Evolutionary conservation across 2,329 filamentous ascomycete genomes (phyloP), one percentile per base, ranked within the genome.

Genomic region (Amphichorda felina): DNA sequence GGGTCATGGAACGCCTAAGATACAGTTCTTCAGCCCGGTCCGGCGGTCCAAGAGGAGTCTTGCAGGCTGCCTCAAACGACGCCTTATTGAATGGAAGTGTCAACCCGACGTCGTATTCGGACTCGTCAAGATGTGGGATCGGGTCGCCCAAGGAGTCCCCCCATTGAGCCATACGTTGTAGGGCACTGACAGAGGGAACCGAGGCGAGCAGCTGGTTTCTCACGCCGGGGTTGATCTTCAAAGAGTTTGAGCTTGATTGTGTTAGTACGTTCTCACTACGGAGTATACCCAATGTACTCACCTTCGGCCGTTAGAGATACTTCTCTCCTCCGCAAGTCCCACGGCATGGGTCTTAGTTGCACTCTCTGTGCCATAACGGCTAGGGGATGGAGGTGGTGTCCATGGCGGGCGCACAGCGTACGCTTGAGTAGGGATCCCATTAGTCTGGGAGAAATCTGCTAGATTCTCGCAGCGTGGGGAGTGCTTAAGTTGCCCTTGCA

Each of bases 401-500:
- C 43, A 43, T n/a, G 38, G 36, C 11, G 37, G 30, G 6, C 37
- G 31, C 3, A 33, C 18, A 21, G 29, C 26, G 16, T 18, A 17
- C 10, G 18, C 5, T 9, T 32, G 19, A 14, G 33, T 17, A 17
- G 19, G 10, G 7, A 26, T 8, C 21, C 11, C 33, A 15, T 30
- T 25, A 5, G 25, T 32, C 5, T 42, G 18, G 16, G 40, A 19
- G 16, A 37, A 40, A 18, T 30, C 38, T 8, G 39, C 40, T 22
- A 53, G 38, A 31, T 50, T 49, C 15, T 43, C 43, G 34, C 40
- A 51, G 8, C 43, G 38, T 9, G 48, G 46, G 2, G 49, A 50
- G 19, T 47, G 47, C 26, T 39, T 49, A n/a, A 53, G 30, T 17
- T 38, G 40, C 3, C 41, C 40, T 8, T 41, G 33, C 11, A 4